Evolutionary conservation across 495 filamentous ascomycete species (phyloP).

Genomic region (Xylaria curta): DNA sequence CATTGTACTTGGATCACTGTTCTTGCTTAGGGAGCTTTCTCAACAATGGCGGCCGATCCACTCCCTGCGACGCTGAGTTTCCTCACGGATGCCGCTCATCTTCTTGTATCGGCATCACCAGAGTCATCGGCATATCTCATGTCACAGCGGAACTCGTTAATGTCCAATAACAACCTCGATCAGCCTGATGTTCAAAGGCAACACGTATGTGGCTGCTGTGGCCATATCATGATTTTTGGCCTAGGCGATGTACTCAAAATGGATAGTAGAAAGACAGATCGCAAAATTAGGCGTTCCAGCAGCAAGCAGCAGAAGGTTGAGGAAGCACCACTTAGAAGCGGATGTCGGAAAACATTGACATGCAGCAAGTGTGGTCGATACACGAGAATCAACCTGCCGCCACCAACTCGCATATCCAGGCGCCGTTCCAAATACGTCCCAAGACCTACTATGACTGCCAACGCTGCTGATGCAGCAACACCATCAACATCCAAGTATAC

Average conservation of each 20-base stretch:
- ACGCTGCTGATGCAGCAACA: neutral
- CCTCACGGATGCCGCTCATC: constrained; percentile 58
- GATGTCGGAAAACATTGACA: constrained; percentile 47
- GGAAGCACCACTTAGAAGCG: constrained; percentile 12
- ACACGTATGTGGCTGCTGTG: constrained; percentile 57
- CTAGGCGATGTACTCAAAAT: constrained; percentile 47
- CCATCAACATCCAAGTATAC: neutral
- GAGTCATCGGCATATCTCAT: constrained; percentile 59
- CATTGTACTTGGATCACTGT: neutral
- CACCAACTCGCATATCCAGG: constrained; percentile 31
- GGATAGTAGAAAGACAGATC: constrained; percentile 35
- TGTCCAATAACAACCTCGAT: constrained; percentile 50
- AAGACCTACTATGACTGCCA: neutral
- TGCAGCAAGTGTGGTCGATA: constrained; percentile 52
- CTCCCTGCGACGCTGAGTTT: constrained; percentile 44
- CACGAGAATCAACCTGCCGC: constrained; percentile 47
- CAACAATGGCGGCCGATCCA: constrained; percentile 37
- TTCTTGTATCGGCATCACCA: constrained; percentile 52
- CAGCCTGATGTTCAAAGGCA: constrained; percentile 52
- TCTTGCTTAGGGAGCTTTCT: neutral
- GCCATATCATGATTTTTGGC: constrained; percentile 58
- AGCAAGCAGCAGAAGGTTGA: constrained; percentile 20
- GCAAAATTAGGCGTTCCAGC: constrained; percentile 11
- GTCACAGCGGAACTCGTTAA: constrained; percentile 48
- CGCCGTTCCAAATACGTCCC: constrained; percentile 1